Base-by-base conservation (phyloP, 225 moss, liverwort and hornwort species). In the Polytrichum commune region DNA sequence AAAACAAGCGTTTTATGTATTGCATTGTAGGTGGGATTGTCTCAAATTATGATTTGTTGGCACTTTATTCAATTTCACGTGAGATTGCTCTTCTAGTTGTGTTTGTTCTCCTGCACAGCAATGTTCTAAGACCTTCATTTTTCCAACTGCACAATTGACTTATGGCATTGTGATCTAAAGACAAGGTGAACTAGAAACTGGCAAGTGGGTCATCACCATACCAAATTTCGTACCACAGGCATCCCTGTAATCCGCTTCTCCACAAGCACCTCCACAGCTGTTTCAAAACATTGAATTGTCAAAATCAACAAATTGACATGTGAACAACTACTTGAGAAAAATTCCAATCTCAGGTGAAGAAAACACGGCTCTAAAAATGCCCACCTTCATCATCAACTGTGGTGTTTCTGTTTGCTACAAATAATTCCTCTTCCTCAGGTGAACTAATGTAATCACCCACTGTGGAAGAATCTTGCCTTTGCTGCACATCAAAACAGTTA, bases 61-160 rank as follows among this genome's bases (percentile, higher is more conserved):
- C 96, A 3, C 88, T 96, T 19, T 92, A 96, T 74, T 94, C 96
- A 13, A 91, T 97, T 60, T 94, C 96, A 75, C 93, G 96, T 74
- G 70, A 20, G 25, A 54, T 18, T 71, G n/a, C 56, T 16, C 60
- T 46, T 27, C 55, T 63, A 38, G 0, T 38, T 38, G 46, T 46
- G 46, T 46, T 46, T 46, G 3, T 46, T 46, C 13, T 46, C 46
- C 46, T 46, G 46, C 46, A 46, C 46, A 46, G 16, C 16, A 46
- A 33, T 33, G 33, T 33, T 33, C 8, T 33, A 33, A 33, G 8
- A 33, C 33, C 33, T 33, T 33, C 33, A 33, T 8, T 8, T 8
- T 33, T 8, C 33, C 33, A 33, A 46, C 38, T 10, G 38, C 38
- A 38, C 38, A 38, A 38, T 38, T 38, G 38, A 38, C 32, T 8